Evolutionary conservation across 495 filamentous ascomycete genomes (phyloP).

Genomic region (Elasticomyces elasticus): DNA sequence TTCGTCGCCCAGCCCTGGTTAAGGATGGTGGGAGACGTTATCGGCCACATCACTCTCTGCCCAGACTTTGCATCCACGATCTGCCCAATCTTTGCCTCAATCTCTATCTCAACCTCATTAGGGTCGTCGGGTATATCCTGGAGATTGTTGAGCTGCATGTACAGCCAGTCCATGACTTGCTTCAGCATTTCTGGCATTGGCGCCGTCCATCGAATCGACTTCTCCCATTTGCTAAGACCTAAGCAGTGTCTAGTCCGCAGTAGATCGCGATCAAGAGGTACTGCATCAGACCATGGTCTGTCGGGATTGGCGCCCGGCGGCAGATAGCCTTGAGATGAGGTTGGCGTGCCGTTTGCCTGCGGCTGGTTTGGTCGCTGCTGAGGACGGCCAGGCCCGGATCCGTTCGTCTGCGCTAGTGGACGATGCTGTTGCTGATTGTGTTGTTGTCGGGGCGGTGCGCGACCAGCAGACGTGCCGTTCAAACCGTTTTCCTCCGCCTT

Average conservation of each 20-base stretch:
- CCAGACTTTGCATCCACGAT: constrained; percentile 61
- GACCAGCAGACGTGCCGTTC: background rate
- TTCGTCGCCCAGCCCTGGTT: constrained; percentile 21
- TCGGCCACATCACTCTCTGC: constrained; percentile 53
- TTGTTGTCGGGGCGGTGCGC: background rate
- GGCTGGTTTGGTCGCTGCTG: constrained; percentile 1
- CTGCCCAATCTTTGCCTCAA: constrained; percentile 83
- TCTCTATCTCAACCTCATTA: constrained; percentile 43
- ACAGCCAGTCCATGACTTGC: constrained; percentile 23
- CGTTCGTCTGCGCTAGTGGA: background rate
- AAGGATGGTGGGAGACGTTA: constrained; percentile 58
- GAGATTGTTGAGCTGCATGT: constrained; percentile 30
- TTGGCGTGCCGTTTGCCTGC: constrained; percentile 3
- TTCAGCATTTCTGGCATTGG: constrained; percentile 3
- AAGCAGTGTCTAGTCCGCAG: constrained; percentile 1
- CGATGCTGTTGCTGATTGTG: background rate
- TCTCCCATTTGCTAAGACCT: constrained; percentile 18
- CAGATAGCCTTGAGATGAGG: background rate
- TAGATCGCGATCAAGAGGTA: constrained; percentile 18
- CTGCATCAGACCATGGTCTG: constrained; percentile 5
- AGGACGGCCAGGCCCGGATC: background rate
- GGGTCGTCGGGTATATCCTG: constrained; percentile 32
- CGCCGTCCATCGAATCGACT: constrained; percentile 13
- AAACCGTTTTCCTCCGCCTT: background rate
- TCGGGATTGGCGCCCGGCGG: background rate